Evolutionary conservation across 148 eudicot genomes (phyloP), one percentile per base, ranked within the genome.

Genomic region (Nepenthes mirabilis): DNA sequence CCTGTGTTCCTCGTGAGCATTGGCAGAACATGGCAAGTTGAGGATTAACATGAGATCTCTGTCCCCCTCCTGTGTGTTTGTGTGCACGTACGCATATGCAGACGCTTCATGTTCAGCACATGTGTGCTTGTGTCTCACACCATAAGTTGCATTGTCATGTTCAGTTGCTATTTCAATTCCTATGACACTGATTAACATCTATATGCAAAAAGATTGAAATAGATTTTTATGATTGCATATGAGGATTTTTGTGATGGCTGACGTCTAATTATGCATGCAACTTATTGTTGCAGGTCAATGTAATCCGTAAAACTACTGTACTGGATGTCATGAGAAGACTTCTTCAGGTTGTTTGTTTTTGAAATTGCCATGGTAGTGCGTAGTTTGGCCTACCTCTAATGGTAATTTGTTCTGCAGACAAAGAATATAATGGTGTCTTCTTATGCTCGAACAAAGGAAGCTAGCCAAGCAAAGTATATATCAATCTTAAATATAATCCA

Each of bases 291-390:
- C 95, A 94, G 99, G 97, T 95, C 47, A 89, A 84, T 84, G 84
- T 89, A 56, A 86, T 94, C 61, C 97, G 91, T 55, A 94, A 89
- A 83, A 94, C 99, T 32, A 82, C 95, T 61, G 97, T 94, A 6
- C 82, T 89, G 34, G 99, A 94, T 81, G 99, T 94, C 73, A 94
- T 94, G 99, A 86, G 97, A 88, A 89, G 97, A 70, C 99, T 94
- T 78, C 95, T 94, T 59, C 97, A 94, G 95, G 99, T 65, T 77
- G 82, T 72, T 62, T 54, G 57, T 54, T 55, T 65, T 36, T 13
- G 47, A 49, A 49, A 35, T n/a, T 67, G 35, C 45, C 62, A 57
- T 33, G 36, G 11, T 5, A 34, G 33, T 34, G 6, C 59, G 47
- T 50, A n/a, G 32, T 14, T 33, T 55, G 58, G 57, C 32, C 48